Conservation (phyloP, 2,329 filamentous ascomycete genomes). For the Escovopsis sp. region DNA sequence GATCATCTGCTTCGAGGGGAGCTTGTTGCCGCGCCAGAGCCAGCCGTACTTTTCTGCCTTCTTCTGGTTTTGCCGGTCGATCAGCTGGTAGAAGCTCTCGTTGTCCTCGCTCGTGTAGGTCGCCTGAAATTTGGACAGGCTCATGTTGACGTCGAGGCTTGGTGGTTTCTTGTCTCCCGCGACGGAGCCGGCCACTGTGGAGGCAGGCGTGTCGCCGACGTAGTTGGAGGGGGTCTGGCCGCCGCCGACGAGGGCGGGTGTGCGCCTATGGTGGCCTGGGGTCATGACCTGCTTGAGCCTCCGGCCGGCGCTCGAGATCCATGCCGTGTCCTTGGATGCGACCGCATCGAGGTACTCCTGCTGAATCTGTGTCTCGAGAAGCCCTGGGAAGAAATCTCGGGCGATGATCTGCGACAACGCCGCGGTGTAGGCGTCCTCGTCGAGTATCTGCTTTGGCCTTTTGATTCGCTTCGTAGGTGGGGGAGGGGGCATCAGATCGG, state of each 20-base stretch:
- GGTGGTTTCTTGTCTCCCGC: slow-evolving; percentile 21
- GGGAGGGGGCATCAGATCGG: slow-evolving; percentile 69
- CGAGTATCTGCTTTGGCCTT: slow-evolving; percentile 70
- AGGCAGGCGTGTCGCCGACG: slow-evolving; percentile 58
- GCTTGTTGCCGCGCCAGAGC: slow-evolving; percentile 78
- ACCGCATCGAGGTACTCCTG: slow-evolving; percentile 86
- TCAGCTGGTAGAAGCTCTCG: slow-evolving; percentile 82
- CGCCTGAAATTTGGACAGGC: slow-evolving; percentile 70
- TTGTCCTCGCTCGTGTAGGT: slow-evolving; percentile 97
- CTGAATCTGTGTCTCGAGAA: slow-evolving; percentile 73
- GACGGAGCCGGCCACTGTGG: slow-evolving; percentile 25
- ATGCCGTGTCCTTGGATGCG: slow-evolving; percentile 67
- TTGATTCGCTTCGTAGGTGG: slow-evolving; percentile 80
- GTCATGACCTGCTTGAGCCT: slow-evolving; percentile 69
- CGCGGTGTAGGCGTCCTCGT: slow-evolving; percentile 87
- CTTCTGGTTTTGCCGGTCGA: slow-evolving; percentile 83
- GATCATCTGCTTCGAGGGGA: slow-evolving; percentile 65
- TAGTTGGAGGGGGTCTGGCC: slow-evolving; percentile 49
- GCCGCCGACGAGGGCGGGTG: slow-evolving; percentile 13
- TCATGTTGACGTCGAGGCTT: slow-evolving; percentile 56
- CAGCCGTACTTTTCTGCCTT: slow-evolving; percentile 73
- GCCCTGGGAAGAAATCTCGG: slow-evolving; percentile 88
- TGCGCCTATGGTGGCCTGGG: slow-evolving; percentile 37
- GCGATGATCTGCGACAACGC: slow-evolving; percentile 88
- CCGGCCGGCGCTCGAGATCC: slow-evolving; percentile 71